These are phyloP conservation scores for Trichoderma aggressivum DNA, from an alignment of 2,329 filamentous ascomycete genomes.

Conservation along the genomic window DNA sequence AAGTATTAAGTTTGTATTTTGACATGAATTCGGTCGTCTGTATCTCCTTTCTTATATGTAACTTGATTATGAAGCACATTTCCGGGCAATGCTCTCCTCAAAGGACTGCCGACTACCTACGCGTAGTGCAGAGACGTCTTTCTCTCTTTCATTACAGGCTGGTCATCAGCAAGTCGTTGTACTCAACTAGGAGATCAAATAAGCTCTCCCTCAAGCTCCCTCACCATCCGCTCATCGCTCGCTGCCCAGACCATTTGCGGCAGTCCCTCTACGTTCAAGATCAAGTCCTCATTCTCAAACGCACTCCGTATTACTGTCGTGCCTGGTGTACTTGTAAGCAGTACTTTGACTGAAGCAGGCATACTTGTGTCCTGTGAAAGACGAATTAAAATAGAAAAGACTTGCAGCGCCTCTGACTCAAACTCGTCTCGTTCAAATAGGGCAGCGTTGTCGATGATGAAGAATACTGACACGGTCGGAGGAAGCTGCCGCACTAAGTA, in stretches of 20 bases:
- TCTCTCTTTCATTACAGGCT: no score
- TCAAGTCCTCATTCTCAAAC: conserved; percentile 20
- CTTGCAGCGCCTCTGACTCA: not conserved
- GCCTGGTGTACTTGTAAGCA: conserved; percentile 22
- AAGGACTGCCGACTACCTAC: no score
- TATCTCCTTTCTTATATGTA: not conserved
- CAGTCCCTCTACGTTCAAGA: conserved; percentile 20
- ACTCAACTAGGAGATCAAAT: not conserved
- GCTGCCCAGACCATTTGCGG: conserved; percentile 18
- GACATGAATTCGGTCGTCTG: not conserved
- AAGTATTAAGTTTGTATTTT: not conserved
- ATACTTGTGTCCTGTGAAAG: not conserved
- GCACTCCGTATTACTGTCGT: conserved; percentile 1
- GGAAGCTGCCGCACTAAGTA: not conserved
- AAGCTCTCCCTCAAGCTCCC: not conserved
- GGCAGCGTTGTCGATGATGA: not conserved
- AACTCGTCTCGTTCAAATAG: not conserved
- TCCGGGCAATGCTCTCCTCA: no score
- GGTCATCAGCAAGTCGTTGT: no score
- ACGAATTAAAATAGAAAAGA: not conserved
- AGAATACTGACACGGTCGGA: not conserved
- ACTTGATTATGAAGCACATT: not conserved
- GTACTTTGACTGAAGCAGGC: conserved; percentile 18
- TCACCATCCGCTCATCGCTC: not conserved
- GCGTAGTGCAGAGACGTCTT: no score